phyloP scores from a whole-genome alignment of 345 rosid genomes.

The Clausena lansium region DNA sequence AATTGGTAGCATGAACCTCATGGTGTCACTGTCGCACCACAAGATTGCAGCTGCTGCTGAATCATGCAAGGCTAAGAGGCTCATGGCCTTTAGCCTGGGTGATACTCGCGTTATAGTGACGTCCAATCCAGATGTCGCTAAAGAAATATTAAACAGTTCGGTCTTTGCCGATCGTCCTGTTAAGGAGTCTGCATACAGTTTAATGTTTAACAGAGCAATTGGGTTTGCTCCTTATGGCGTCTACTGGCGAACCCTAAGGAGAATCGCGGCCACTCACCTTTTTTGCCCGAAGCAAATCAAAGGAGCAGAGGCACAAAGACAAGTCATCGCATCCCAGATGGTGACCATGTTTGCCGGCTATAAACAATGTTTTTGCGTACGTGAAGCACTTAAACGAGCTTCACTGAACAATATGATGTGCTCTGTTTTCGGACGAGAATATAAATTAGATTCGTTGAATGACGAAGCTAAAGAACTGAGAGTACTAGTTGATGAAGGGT shows the following conservation, averaged over 20 bases:
- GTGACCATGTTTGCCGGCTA: constrained; percentile 22
- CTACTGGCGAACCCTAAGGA: constrained; percentile 71
- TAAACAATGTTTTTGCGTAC: constrained; percentile 34
- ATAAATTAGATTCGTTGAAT: constrained; percentile 32
- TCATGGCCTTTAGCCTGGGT: constrained; percentile 75
- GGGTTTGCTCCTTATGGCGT: constrained; percentile 79
- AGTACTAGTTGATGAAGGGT: constrained; percentile 65
- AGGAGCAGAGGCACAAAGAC: constrained; percentile 44
- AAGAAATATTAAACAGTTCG: constrained; percentile 60
- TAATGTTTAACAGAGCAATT: constrained; percentile 76
- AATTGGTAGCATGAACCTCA: constrained; percentile 63
- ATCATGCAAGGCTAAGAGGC: constrained; percentile 44
- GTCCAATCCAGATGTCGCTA: constrained; percentile 62
- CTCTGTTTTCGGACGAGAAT: constrained; percentile 63
- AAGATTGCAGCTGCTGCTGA: constrained; percentile 43
- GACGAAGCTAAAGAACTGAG: constrained; percentile 41
- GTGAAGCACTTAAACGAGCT: constrained; percentile 57
- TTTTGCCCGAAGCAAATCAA: constrained; percentile 62
- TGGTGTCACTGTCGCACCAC: constrained; percentile 62
- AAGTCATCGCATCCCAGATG: constrained; percentile 50
- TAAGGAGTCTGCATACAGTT: constrained; percentile 65
- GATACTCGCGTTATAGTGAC: constrained; percentile 67
- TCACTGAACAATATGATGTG: constrained; percentile 79
- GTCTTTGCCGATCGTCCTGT: constrained; percentile 76
- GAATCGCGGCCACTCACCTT: constrained; percentile 60